phyloP scores from a whole-genome alignment of 2,329 filamentous ascomycete species.

The Seiridium cupressi region DNA sequence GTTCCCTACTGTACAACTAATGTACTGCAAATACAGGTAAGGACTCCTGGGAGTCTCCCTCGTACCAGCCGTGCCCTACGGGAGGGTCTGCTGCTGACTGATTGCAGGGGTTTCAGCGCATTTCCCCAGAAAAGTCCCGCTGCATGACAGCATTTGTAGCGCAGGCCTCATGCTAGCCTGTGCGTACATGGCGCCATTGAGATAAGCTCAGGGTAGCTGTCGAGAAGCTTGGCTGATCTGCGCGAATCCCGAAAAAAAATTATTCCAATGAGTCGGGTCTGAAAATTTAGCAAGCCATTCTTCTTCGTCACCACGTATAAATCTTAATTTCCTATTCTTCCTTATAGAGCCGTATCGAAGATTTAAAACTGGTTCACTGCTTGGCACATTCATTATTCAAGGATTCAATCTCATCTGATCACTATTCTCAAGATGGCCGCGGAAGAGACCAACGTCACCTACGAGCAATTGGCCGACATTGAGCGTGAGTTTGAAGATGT shows the following conservation, averaged over 20 bases:
- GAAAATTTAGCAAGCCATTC: background rate
- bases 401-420: background rate
- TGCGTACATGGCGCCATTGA: background rate
- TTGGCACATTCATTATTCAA: no score
- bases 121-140: background rate
- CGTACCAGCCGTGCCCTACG: no score
- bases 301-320: background rate
- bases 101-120: background rate
- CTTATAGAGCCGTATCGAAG: background rate
- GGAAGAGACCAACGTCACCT: slow-evolving; percentile 43
- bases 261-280: background rate
- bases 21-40: no score
- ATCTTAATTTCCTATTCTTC: background rate
- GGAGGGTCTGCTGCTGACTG: no score
- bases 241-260: background rate
- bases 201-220: background rate
- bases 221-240: background rate
- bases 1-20: no score
- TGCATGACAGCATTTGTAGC: background rate
- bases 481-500: slow-evolving; percentile 83
- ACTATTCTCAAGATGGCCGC: background rate
- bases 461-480: slow-evolving; percentile 75
- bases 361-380: background rate
- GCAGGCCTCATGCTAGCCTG: background rate
- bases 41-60: no score